Evolutionary conservation across 495 filamentous ascomycete species (phyloP), one percentile per base, ranked within the genome.

Genomic region (Glonium stellatum): DNA sequence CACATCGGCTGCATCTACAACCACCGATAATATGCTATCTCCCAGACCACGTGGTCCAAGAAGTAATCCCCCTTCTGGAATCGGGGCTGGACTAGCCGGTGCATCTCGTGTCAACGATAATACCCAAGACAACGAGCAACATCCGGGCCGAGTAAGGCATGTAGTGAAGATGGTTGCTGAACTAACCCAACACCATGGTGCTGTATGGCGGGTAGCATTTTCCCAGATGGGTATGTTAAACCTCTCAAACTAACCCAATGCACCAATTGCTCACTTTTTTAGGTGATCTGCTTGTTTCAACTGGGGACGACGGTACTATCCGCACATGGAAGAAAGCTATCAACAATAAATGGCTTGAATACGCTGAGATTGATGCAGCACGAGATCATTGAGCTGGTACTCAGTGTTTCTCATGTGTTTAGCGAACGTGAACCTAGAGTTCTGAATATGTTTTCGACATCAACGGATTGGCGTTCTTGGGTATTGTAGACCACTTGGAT

Each of bases 51-150:
- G 48, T n/a, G 61, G 55, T 18, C 37, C 53, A 3, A 18, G 48
- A 9, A 66, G 58, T 55, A 62, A 70, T 42, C 47, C 41, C 41
- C 36, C 66, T 57, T 48, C 67, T 60, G 54, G 62, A 35, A 82
- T 85, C 58, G 77, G 82, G 31, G 82, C 82, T 15, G 84, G 84
- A 47, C 69, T 87, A 21, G 81, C 83, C 19, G 79, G 78, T 55
- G 75, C 77, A 44, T 22, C 60, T 9, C 61, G 55, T 27, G 50
- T 42, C 11, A 21, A 54, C 11, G 64, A 58, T 8, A n/a, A 31
- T 13, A 41, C 54, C 27, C 48, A 55, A 21, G 53, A 60, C 49
- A 61, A 39, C 46, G 59, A 61, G 15, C 60, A 58, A 57, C 58
- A 61, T 13, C 61, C 70, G 10, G 69, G 74, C n/a, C 69, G 67